Percentiles rank a stretch among this genome's conserved stretches.
Evolutionary conservation across 768 basidiomycete genomes (phyloP).

Genomic region (Galerina sulciceps): DNA sequence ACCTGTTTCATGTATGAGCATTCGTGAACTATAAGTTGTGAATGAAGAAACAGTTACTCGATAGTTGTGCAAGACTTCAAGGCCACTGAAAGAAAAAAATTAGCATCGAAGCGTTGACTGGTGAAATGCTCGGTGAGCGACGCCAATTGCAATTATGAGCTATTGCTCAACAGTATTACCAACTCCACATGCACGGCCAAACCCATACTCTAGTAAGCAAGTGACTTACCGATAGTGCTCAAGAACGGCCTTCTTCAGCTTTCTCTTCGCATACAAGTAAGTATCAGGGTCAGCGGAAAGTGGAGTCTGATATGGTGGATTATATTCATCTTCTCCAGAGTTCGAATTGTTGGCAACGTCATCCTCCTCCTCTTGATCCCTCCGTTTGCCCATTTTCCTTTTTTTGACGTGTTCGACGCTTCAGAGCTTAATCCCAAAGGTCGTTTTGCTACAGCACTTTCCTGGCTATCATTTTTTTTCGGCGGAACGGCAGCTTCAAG

Average conservation of each 20-base stretch:
- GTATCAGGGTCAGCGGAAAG: constrained; percentile 67
- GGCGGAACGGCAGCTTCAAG: too few relatives aligned
- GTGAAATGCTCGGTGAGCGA: background rate
- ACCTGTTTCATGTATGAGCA: constrained; percentile 44
- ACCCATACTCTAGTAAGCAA: background rate
- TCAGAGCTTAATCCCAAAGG: background rate
- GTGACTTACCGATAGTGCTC: constrained; percentile 77
- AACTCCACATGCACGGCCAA: too few relatives aligned
- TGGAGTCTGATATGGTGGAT: background rate
- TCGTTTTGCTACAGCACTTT: too few relatives aligned
- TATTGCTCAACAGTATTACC: too few relatives aligned
- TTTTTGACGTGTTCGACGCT: background rate
- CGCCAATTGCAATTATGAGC: too few relatives aligned
- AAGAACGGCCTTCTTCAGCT: constrained; percentile 79
- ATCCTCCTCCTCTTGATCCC: constrained; percentile 1
- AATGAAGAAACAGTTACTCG: constrained; percentile 50
- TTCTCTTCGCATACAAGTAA: constrained; percentile 84
- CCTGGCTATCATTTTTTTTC: too few relatives aligned
- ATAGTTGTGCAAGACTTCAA: constrained; percentile 90
- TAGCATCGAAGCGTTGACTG: background rate
- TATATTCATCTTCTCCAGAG: background rate
- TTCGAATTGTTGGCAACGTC: background rate
- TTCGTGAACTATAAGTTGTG: background rate
- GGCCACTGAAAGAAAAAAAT: constrained; percentile 46
- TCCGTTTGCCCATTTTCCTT: constrained; percentile 6